These are phyloP conservation scores for Solanum neorickii DNA, from an alignment of 257 asterid genomes.

Conservation along the genomic window DNA sequence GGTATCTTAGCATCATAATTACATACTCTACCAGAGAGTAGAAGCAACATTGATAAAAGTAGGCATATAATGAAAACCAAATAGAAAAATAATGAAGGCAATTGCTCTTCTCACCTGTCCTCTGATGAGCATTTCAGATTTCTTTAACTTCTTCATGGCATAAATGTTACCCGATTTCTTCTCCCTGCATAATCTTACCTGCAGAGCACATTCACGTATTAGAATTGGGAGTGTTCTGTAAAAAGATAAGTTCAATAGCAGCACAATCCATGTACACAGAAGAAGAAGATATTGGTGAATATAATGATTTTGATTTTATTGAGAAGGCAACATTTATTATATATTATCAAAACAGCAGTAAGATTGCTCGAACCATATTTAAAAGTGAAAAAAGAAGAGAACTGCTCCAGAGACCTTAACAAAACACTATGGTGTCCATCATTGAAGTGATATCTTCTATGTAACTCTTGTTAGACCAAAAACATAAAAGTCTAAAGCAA, in stretches of 20 bases:
- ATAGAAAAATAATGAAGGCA: neutral
- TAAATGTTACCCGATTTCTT: slow-evolving; percentile 86
- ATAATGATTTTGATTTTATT: neutral
- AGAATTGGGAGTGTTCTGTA: neutral
- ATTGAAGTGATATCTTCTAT: neutral
- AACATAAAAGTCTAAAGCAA: neutral
- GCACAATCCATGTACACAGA: neutral
- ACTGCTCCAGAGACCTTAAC: neutral
- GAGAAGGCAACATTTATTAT: neutral
- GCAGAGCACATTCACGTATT: slow-evolving; percentile 6
- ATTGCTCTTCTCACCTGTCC: slow-evolving; percentile 63
- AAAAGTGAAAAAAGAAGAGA: neutral
- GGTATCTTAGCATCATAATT: neutral
- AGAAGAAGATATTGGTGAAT: neutral
- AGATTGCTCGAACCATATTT: neutral
- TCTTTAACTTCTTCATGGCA: slow-evolving; percentile 98
- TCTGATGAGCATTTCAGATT: slow-evolving; percentile 94
- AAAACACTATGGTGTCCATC: neutral
- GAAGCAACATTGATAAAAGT: neutral
- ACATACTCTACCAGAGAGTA: neutral
- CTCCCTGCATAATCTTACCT: slow-evolving; percentile 93
- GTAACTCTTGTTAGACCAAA: neutral
- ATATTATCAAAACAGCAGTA: neutral
- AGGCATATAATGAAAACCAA: neutral
- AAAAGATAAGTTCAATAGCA: neutral